Percentiles rank a stretch among this genome's conserved stretches.
These are phyloP conservation scores for Pulveroboletus sp. DNA, from an alignment of 768 basidiomycete genomes.

Conservation along the genomic window DNA sequence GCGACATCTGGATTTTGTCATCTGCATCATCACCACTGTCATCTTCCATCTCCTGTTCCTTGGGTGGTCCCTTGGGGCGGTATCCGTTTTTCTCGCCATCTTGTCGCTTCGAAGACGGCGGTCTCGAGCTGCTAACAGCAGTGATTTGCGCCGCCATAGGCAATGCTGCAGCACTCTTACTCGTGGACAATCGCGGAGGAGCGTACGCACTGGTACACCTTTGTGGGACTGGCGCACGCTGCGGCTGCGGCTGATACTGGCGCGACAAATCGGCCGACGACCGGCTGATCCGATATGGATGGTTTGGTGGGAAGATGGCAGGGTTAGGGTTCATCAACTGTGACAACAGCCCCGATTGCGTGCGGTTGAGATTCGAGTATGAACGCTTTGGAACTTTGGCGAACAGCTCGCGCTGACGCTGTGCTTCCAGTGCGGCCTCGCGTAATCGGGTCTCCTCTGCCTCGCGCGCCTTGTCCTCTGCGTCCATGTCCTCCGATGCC, in stretches of 20 bases:
- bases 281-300: constrained; percentile 55
- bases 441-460: constrained; percentile 34
- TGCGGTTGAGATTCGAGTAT: constrained; percentile 56
- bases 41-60: constrained; percentile 67
- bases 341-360: constrained; percentile 57
- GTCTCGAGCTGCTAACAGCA: constrained; percentile 32
- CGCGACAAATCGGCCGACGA: constrained; percentile 45
- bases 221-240: constrained; percentile 23
- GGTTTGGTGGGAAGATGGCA: constrained; percentile 51
- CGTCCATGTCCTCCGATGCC: constrained; percentile 56
- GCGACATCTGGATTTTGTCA: constrained; percentile 54
- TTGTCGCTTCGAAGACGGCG: constrained; percentile 22
- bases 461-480: constrained; percentile 33
- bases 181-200: constrained; percentile 41
- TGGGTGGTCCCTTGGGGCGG: constrained; percentile 62
- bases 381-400: constrained; percentile 66
- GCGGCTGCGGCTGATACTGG: constrained; percentile 22
- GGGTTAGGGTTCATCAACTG: constrained; percentile 75
- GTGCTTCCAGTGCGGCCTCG: constrained; percentile 61
- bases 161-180: constrained; percentile 57
- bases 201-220: constrained; percentile 29
- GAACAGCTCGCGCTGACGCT: constrained; percentile 65
- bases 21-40: constrained; percentile 51
- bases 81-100: constrained; percentile 43
- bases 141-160: constrained; percentile 55